These are phyloP conservation scores for Acacia confusa DNA, from an alignment of 306 rosid genomes.

Conservation along the genomic window DNA sequence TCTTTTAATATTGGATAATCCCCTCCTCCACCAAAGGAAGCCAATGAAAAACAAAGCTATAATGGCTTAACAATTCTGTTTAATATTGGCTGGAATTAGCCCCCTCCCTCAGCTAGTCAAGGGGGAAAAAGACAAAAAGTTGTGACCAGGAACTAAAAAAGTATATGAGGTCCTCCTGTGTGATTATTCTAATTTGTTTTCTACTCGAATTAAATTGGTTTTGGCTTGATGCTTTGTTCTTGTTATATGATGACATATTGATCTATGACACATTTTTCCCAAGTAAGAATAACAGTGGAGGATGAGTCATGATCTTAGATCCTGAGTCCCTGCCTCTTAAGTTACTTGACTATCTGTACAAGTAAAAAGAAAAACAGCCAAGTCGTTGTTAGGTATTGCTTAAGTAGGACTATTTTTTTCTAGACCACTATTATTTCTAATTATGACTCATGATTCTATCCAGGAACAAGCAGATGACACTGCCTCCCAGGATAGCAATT, in stretches of 20 bases:
- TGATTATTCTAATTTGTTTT: background rate
- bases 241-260: background rate
- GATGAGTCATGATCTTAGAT: background rate
- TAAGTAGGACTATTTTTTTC: slow-evolving; percentile 11
- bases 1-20: background rate
- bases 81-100: background rate
- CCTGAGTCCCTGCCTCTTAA: background rate
- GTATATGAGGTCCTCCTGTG: background rate
- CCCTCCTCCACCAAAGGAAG: too few relatives aligned
- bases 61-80: background rate
- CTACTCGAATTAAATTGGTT: background rate
- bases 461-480: slow-evolving; percentile 74
- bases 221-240: background rate
- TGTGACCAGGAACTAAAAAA: background rate
- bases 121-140: background rate
- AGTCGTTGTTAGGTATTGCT: background rate
- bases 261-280: background rate
- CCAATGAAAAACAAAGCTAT: background rate
- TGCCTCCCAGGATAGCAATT: slow-evolving; percentile 61
- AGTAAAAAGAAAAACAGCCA: background rate
- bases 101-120: background rate
- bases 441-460: slow-evolving; percentile 42
- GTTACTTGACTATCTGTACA: background rate
- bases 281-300: background rate
- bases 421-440: slow-evolving; percentile 38